Evolutionary conservation across 129 eudicot species (phyloP).

Genomic region (Flaveria sonorensis): DNA sequence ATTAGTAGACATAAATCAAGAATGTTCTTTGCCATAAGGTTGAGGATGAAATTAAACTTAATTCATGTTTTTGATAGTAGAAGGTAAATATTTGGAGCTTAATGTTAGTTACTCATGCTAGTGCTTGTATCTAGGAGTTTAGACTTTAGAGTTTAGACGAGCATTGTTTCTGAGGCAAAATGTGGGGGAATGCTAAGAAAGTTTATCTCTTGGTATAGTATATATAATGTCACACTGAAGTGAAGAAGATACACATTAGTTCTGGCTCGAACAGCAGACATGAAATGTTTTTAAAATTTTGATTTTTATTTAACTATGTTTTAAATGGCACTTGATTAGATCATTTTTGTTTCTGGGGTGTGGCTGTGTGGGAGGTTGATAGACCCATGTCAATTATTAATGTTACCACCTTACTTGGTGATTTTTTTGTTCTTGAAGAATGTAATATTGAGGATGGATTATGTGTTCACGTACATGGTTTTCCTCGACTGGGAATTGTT

Average conservation of each 20-base stretch:
- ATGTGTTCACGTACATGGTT: background rate
- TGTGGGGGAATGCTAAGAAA: background rate
- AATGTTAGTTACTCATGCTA: conserved; percentile 1
- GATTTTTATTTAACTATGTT: background rate
- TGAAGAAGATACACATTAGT: background rate
- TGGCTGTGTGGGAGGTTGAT: background rate
- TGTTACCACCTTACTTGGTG: too few relatives aligned
- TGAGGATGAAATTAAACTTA: background rate
- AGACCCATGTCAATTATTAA: background rate
- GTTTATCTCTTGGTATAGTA: background rate
- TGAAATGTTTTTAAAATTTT: background rate
- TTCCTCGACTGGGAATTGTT: background rate
- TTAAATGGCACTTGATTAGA: background rate
- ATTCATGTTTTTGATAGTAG: background rate
- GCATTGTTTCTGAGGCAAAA: background rate
- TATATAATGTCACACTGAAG: background rate
- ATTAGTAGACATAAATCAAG: background rate
- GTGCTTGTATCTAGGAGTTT: background rate
- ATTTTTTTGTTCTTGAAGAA: background rate
- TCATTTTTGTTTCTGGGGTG: background rate
- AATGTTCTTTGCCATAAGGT: background rate
- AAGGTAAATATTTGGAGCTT: background rate
- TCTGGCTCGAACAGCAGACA: background rate
- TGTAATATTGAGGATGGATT: conserved; percentile 13
- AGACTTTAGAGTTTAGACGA: background rate